Percentiles rank a stretch among this genome's conserved stretches.
These are phyloP conservation scores for Blastosporella zonata DNA, from an alignment of 1,284 basidiomycete species.

Conservation along the genomic window DNA sequence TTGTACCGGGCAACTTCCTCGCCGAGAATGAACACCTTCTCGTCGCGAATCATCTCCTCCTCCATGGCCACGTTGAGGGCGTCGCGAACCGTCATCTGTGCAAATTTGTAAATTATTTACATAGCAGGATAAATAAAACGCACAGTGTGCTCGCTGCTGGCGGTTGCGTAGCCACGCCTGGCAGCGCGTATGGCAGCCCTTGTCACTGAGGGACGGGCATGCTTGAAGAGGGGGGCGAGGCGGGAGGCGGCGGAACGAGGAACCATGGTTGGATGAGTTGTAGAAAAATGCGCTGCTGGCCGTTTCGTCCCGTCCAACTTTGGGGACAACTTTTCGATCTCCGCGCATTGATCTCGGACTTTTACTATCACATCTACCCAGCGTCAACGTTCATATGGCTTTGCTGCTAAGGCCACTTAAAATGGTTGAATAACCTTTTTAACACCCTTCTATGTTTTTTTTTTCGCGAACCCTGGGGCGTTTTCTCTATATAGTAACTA, in stretches of 20 bases:
- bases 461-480: not conserved
- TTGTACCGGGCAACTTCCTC: slow-evolving; percentile 99
- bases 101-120: slow-evolving; percentile 9
- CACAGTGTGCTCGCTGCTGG: slow-evolving; percentile 56
- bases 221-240: slow-evolving; percentile 47
- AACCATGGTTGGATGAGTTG: slow-evolving; percentile 47
- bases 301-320: slow-evolving; percentile 18
- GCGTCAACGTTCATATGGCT: too few species aligned
- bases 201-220: slow-evolving; percentile 40
- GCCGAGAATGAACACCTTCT: slow-evolving; percentile 93
- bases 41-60: slow-evolving; percentile 98
- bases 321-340: slow-evolving; percentile 23
- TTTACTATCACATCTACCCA: slow-evolving; percentile 4
- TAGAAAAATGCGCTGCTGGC: slow-evolving; percentile 20
- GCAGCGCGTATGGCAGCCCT: slow-evolving; percentile 41
- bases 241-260: slow-evolving; percentile 51
- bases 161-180: slow-evolving; percentile 59
- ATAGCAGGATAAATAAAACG: slow-evolving; percentile 21
- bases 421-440: not conserved
- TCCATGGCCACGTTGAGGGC: slow-evolving; percentile 98
- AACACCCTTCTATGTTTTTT: not conserved
- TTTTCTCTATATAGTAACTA: slow-evolving; percentile 31
- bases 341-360: slow-evolving; percentile 14
- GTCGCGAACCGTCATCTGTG: slow-evolving; percentile 95
- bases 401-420: too few species aligned